Evolutionary conservation across 1,284 basidiomycete genomes (phyloP).

Genomic region (Gymnopus androsaceus): DNA sequence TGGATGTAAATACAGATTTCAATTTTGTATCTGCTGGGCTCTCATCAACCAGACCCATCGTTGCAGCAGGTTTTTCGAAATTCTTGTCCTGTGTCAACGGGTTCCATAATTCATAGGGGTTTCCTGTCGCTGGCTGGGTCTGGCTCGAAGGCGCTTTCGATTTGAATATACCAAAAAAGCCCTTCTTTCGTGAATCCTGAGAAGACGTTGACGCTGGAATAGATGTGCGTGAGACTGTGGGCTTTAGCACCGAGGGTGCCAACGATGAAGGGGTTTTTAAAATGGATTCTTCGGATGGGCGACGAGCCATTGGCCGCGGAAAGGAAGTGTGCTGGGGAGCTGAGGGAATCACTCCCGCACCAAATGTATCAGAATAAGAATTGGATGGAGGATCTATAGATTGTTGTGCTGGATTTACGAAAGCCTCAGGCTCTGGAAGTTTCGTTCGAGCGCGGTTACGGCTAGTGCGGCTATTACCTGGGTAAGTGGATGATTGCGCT

Average conservation of each 20-base stretch:
- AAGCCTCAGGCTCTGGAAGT: not conserved
- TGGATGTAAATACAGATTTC: slow-evolving; percentile 26
- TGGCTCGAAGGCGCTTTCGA: slow-evolving; percentile 14
- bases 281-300: slow-evolving; percentile 44
- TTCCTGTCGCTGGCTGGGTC: not conserved
- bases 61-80: not conserved
- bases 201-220: slow-evolving; percentile 38
- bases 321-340: not conserved
- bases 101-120: slow-evolving; percentile 31
- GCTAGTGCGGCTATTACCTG: not conserved
- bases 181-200: slow-evolving; percentile 35
- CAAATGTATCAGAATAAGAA: not conserved
- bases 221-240: slow-evolving; percentile 37
- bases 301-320: slow-evolving; percentile 24
- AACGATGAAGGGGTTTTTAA: slow-evolving; percentile 58
- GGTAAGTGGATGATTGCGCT: slow-evolving; percentile 4
- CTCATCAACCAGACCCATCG: not conserved
- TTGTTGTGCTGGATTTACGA: not conserved
- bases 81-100: slow-evolving; percentile 19
- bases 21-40: slow-evolving; percentile 1
- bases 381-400: not conserved
- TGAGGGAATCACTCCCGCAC: too few relatives aligned
- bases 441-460: not conserved
- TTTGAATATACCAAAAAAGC: slow-evolving; percentile 37
- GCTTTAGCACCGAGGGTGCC: slow-evolving; percentile 42